Evolutionary conservation across 2,329 filamentous ascomycete genomes (phyloP), one percentile per base, ranked within the genome.

Genomic region (Gremmenia infestans): DNA sequence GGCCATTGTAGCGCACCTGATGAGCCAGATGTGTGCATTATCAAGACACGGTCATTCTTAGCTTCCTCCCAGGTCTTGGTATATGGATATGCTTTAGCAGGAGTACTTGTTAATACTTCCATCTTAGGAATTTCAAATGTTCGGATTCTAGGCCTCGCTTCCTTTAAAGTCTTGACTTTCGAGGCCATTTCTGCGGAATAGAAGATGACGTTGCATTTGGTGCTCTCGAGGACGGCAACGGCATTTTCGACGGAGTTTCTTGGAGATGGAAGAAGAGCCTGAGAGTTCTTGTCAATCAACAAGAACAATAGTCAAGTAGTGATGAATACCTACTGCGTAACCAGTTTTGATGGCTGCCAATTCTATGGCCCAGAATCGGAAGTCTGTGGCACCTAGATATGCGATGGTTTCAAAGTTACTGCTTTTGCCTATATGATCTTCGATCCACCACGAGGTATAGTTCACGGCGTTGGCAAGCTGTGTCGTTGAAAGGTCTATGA

Each of bases 21-120:
- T 1, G 71, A 69, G 4, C 74, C 74, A 3, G 73, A 76, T 0
- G 74, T 76, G 49, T 76, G 74, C 1, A 76, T 55, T 36, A 73
- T 66, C 25, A 70, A 68, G 5, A 74, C 72, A 0, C 72, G 71
- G 1, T 75, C 73, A 39, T 69, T 56, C 0, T 57, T 62, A 11
- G 69, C 72, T 8, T 68, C 60, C 1, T 68, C 65, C 15, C 68
- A 74, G 2, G 62, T 66, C 40, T 70, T 72, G 4, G 56, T 62
- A 47, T 71, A 73, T 0, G 57, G 60, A 36, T 40, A 19, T 25
- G 40, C 35, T 12, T 47, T 37, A 15, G 50, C 46, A 50, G 48
- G 19, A 28, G 15, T 12, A 22, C 12, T 51, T 12, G 47, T n/a
- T 11, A 19, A 35, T 28, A 35, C 32, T 35, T 36, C 23, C 47